Base-by-base conservation (phyloP, 495 filamentous ascomycete genomes). In the Xylaria acuta region DNA sequence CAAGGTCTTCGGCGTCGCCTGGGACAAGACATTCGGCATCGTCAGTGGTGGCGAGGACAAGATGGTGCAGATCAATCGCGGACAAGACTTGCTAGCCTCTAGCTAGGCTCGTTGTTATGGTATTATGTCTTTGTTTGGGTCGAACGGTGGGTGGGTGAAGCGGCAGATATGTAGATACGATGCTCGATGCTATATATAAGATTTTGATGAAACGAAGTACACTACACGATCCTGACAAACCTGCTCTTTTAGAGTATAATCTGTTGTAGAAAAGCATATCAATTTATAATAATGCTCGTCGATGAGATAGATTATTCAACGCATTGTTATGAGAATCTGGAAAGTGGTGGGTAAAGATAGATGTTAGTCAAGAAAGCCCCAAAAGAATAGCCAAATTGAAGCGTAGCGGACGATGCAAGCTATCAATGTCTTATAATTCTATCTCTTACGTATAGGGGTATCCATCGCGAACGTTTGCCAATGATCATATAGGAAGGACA, bases 11-110 rank as follows among this genome's bases (percentile, higher is more conserved):
- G 88, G 90, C 22, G 93, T 98, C 7, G 89, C 85, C 75, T 99
- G 96, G 96, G 93, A 97, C 82, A 82, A 83, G 74, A 84, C 86
- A 25, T 86, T 97, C 53, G 96, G 96, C 9, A 97, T 99, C 80
- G 91, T 98, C 30, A 97, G 93, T 80, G 94, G 84, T 7, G 93
- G 94, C 16, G 94, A 97, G 87, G 96, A 99, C 80, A 94, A 93
- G 84, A 88, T 87, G 84, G 91, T 98, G 74, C 97, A 98, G 84
- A 89, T 98, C 71, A 97, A 99, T 83, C 84, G 87, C 64, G 69
- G 69, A 4, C 69, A 64, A 27, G 70, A 67, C 34, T 47, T 67
- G 22, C 56, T 69, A 20, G 64, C 66, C 6, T 53, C 64, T 8
- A 66, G 43, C 20, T 72, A 54, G 41, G 40, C 8, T 45, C 14